Base-by-base conservation (phyloP, 108 stramenopile species). In the Schizochytrium sp. region DNA sequence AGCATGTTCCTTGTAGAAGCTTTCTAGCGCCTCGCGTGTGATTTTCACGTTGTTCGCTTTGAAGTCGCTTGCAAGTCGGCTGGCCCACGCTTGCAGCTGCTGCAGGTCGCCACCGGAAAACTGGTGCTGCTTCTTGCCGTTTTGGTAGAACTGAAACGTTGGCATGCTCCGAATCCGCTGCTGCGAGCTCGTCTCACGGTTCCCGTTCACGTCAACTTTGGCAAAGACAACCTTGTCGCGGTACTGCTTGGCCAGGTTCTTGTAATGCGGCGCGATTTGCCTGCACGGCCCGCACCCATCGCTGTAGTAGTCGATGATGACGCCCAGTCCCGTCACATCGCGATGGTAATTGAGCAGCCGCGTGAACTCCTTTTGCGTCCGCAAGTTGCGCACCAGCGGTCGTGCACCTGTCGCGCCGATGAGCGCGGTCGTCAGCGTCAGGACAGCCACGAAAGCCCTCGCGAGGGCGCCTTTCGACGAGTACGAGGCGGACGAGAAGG, bases 201-300 rank as follows among this genome's bases (percentile, higher is more conserved):
- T 72, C n/a, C n/a, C 58, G 44, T 69, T 87, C 25, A 89, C 96
- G 72, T 98, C 96, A 29, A 98, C 95, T 91, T 98, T 98, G 89
- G 96, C 96, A 92, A 98, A 97, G 60, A 98, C 96, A 8, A 96
- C 96, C 91, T 93, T 92, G 89, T 95, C 96, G 21, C 25, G 18
- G 28, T 57, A 57, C 53, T 92, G 91, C 18, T 76, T 91, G 60
- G 97, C 97, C 12, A 97, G 94, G 88, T 96, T 94, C 92, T 96
- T 96, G 95, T 95, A 98, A 58, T 96, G 95, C 16, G 97, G 97
- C 29, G 97, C 97, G 91, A 97, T 97, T 96, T 96, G 96, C 18
- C 95, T 91, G 90, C 95, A 95, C 21, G 95, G 96, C 58, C 96
- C 96, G 89, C 96, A 95, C 3, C 91, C 92, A 60, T 95, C 94